A percentile compares a stretch with the other conserved stretches of the same genome.
phyloP scores from a whole-genome alignment of 2,329 filamentous ascomycete genomes.

The Cryphonectria carpinicola region DNA sequence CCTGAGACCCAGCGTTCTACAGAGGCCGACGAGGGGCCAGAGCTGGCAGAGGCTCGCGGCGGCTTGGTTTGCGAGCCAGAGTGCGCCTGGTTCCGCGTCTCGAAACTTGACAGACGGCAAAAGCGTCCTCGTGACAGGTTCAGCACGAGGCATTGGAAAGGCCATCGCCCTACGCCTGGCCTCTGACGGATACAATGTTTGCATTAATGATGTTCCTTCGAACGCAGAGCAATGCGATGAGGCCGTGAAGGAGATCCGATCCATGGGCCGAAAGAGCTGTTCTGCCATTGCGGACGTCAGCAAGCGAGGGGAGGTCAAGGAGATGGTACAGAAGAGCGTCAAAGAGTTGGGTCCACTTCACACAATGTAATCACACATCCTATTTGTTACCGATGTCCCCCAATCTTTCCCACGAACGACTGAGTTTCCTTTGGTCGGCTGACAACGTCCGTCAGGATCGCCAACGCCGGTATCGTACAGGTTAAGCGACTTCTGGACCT shows the following conservation, averaged over 20 bases:
- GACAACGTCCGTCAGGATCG: slow-evolving; percentile 43
- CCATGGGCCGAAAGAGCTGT: slow-evolving; percentile 55
- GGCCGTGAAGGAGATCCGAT: slow-evolving; percentile 56
- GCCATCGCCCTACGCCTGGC: slow-evolving; percentile 67
- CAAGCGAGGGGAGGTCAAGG: slow-evolving; percentile 53
- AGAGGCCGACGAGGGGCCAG: not conserved
- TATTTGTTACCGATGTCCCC: too few relatives aligned
- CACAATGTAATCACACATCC: slow-evolving; percentile 33
- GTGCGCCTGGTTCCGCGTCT: not conserved
- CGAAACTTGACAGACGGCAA: slow-evolving; percentile 19
- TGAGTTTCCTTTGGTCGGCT: not conserved
- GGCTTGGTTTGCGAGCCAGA: slow-evolving; percentile 3
- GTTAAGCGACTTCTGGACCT: slow-evolving; percentile 60
- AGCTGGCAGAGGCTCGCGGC: not conserved
- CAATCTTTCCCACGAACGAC: not conserved
- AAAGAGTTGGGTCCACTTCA: slow-evolving; percentile 54
- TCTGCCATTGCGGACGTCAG: slow-evolving; percentile 65
- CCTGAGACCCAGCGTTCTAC: not conserved
- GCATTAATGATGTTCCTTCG: slow-evolving; percentile 63
- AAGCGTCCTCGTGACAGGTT: slow-evolving; percentile 34
- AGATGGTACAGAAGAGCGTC: slow-evolving; percentile 56
- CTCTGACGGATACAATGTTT: slow-evolving; percentile 67
- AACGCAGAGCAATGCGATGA: slow-evolving; percentile 57
- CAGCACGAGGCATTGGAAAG: slow-evolving; percentile 54
- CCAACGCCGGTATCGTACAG: slow-evolving; percentile 66